Base-by-base conservation (phyloP, 1,139 yeast species). In the Debaryomyces fabryi region DNA sequence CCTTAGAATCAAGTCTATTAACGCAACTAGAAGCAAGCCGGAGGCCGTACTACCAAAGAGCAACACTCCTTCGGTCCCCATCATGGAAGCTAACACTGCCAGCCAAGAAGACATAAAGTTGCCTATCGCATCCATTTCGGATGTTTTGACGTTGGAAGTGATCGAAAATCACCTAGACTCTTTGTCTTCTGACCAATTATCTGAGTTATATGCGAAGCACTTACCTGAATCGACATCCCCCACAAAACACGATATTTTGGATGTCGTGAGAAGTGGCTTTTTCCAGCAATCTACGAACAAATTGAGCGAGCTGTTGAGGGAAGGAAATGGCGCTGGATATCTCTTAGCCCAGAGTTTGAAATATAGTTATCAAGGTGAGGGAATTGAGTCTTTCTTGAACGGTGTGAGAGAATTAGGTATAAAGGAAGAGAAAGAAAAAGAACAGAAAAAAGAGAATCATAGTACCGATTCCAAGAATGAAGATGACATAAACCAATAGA, bases 301-400 rank as follows among this genome's bases (percentile, higher is more conserved):
- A 44, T 65, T 85, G 48, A 71, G 79, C 45, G 65, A 66, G 38
- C 83, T 76, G 48, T 65, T 83, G 48, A 65, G 58, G 13, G 54
- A 58, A 20, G 58, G 63, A 18, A 63, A 66, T 13, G 85, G 84
- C 1, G 79, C 83, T 5, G 86, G 86, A 2, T 72, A 66, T 48
- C 59, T 82, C 33, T 72, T 85, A 44, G 72, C 88, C 4, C 76
- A 71, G 49, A 75, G 81, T 42, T 69, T 83, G 47, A 79, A 78
- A 27, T 72, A 72, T 55, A 76, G 72, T 6, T 84, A 83, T 55
- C 51, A 65, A 20, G 87, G 87, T 3, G 88, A 83, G 58, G 88
- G 88, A 0, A 68, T 83, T 20, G 79, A 71, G 44, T 78, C 78
- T 12, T 82, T 82, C 52, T 64, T 85, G 49, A 59, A 67, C 34